Evolutionary conservation across 352 stramenopile genomes (phyloP), one percentile per base, ranked within the genome.

Genomic region (Phytophthora aleatoria): DNA sequence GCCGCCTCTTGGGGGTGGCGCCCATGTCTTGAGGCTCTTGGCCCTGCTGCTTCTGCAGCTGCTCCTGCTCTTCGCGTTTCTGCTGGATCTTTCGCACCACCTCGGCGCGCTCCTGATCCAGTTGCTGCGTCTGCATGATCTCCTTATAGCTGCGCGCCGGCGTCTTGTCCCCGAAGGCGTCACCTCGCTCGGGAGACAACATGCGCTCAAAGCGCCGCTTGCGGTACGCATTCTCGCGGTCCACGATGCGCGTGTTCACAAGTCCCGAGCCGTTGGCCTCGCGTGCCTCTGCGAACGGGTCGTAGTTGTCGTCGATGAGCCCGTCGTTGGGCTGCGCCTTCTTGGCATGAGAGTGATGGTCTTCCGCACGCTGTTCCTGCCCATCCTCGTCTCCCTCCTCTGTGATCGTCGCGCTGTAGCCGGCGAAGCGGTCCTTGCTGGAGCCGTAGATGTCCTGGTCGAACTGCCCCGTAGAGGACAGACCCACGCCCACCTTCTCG

Each of bases 231-330:
- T 94, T 97, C 74, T 99, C 96, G 24, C 96, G 80, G 74, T 99
- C 94, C 11, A 81, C 65, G 55, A 99, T 98, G 59, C 89, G 78
- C 35, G 94, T 98, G 71, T 98, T 98, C 36, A 98, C 92, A 7
- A 98, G 59, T 2, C 93, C 92, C 15, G 85, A 96, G 11, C 94
- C 96, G n/a, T 92, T 91, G 10, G 76, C 72, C 52, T 94, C 85
- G 41, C 89, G 77, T 47, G 88, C 78, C n/a, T 77, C 71, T 3
- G 79, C 82, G 68, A 98, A 98, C 26, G 94, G 92, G 74, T 98
- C 90, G 57, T 92, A 74, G 56, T 86, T 78, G n/a, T 96, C 90
- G 60, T 96, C 87, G 5, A 94, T 75, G 27, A 94, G 67, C 0
- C 82, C 87, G 50, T 85, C 84, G 12, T 61, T 61, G 31, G 73